Evolutionary conservation across 495 filamentous ascomycete genomes (phyloP), one percentile per base, ranked within the genome.

Genomic region (Darksidea phi): DNA sequence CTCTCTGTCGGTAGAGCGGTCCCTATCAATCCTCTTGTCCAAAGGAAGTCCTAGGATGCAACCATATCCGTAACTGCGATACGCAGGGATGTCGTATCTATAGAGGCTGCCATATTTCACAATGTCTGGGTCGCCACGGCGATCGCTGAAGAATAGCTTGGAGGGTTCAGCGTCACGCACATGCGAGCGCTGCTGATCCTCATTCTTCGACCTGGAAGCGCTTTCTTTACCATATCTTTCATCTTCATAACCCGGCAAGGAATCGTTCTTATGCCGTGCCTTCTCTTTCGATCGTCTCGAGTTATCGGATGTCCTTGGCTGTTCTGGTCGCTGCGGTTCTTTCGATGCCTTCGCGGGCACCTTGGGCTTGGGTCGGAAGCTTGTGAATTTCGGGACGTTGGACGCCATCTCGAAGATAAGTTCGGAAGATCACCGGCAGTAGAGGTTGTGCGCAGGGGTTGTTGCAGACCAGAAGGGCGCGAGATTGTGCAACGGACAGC

Each of bases 101-200:
- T 89, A 76, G 6, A 84, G 72, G 24, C 78, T 80, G 1, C 85
- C 86, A 66, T 86, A 90, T 0, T 74, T 72, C 4, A 86, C 52
- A 59, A 84, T 88, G 47, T 79, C 74, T 15, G 71, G 73, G 68
- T 90, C 88, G 0, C 88, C 88, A 67, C 79, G 79, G 20, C 69
- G 23, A 47, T 75, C 73, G 38, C 65, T 48, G 21, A 67, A 59
- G 57, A 48, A 67, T 5, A 38, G 70, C 0, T 57, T 23, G 12
- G 17, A 45, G 13, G 52, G 21, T 18, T 50, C 52, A 18, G 32
- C 43, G 26, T 24, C 54, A 17, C 18, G 43, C 38, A 21, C 26
- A 13, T 50, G 43, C 41, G 28, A 43, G 17, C 45, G 55, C 25
- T 25, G 25, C 11, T 48, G 17, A 38, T 42, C 25, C 8, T 43